Percentiles rank a stretch among this genome's conserved stretches.
Conservation (phyloP, 768 basidiomycete genomes). For the Leucocoprinus leucothites region DNA sequence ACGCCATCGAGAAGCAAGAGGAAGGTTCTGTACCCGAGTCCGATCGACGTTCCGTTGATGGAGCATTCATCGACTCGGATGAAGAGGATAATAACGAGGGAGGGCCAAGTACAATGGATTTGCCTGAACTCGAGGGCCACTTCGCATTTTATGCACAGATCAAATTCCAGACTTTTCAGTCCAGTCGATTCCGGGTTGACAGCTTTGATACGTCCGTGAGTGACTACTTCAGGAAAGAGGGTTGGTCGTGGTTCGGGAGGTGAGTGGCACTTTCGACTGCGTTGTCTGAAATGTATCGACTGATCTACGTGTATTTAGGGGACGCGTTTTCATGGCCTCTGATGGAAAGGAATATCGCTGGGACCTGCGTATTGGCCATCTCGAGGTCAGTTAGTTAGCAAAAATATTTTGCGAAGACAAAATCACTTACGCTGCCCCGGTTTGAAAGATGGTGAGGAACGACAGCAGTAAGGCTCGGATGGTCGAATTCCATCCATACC, state of each 20-base stretch:
- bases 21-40: not conserved
- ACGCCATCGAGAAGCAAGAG: too few species aligned
- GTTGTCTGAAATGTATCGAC: not conserved
- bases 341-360: conserved; percentile 29
- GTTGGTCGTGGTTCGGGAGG: not conserved
- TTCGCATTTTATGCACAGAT: not conserved
- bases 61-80: not conserved
- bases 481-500: conserved; percentile 15
- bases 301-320: not conserved
- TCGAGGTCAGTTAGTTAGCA: conserved; percentile 9
- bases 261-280: not conserved
- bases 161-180: not conserved
- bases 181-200: not conserved
- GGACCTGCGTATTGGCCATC: conserved; percentile 23
- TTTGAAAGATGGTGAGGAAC: conserved; percentile 18
- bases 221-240: not conserved
- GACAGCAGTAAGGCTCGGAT: conserved; percentile 17
- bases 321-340: conserved; percentile 14
- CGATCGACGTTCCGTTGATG: not conserved
- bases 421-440: not conserved
- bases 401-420: not conserved
- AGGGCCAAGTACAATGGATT: not conserved
- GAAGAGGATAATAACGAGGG: not conserved
- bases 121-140: not conserved
- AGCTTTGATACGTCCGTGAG: not conserved